Conservation (phyloP, 495 filamentous ascomycete genomes). For the Hypoxylon fuscum region DNA sequence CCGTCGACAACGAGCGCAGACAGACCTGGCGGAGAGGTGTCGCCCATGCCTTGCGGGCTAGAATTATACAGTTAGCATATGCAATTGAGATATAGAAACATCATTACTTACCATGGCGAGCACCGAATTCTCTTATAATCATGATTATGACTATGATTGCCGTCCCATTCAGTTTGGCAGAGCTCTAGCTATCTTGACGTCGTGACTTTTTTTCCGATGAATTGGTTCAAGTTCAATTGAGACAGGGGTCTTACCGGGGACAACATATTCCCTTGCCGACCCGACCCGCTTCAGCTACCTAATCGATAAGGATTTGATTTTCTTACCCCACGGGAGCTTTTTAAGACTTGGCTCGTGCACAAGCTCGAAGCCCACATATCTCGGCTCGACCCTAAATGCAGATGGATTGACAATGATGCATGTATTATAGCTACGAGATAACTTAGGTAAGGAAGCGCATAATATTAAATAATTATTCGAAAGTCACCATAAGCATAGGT, state of each 20-base stretch:
- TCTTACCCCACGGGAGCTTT: no score
- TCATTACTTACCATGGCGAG: conserved; percentile 60
- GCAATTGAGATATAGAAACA: neutral
- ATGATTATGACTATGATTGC: conserved; percentile 42
- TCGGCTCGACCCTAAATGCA: no score
- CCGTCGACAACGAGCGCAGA: conserved; percentile 46
- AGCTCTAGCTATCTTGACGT: conserved; percentile 20
- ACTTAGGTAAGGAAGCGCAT: no score
- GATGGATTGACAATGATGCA: no score
- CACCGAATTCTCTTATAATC: conserved; percentile 62
- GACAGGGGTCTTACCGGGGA: conserved; percentile 18
- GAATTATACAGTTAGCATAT: conserved; percentile 23
- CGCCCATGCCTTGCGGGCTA: conserved; percentile 59
- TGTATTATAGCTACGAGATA: no score
- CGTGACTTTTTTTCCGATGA: conserved; percentile 31
- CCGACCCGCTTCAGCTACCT: conserved; percentile 2
- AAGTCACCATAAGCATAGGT: no score
- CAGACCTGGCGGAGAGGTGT: conserved; percentile 50
- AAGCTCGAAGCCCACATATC: neutral
- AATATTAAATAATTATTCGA: no score
- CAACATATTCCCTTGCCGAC: conserved; percentile 27
- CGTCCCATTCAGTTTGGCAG: conserved; percentile 1
- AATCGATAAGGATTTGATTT: no score
- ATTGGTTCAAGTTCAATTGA: neutral
- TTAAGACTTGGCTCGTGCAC: neutral